Base-by-base conservation (phyloP, 139 green algal species). In the Zygnema circumcarinatum region DNA sequence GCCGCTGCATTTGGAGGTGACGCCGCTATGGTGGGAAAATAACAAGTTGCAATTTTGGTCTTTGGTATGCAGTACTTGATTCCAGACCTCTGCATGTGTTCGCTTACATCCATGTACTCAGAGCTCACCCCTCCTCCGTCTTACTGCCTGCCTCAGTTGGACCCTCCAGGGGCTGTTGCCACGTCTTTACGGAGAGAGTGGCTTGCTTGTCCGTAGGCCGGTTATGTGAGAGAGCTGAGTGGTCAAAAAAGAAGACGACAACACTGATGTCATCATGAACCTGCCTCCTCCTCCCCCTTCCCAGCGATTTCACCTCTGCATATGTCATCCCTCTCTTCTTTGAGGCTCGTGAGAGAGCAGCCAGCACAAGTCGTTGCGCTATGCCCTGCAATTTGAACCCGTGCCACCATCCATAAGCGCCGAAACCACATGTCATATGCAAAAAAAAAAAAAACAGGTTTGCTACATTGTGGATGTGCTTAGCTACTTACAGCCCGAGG, bases 251-350 rank as follows among this genome's bases (percentile, higher is more conserved):
- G 29, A 86, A 38, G 21, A 86, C 80, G 16, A 86, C 53, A 42
- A 86, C 40, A 21, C 36, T 86, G 47, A 86, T 86, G 80, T 86
- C 80, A 81, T 86, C 80, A 25, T 86, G 80, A 11, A 86, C 52
- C 31, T 67, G 74, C 35, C 80, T 38, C 1, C 80, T 67, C 53
- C 69, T 41, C 80, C 62, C 62, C 21, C 31, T 29, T 1, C 33
- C 80, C 3, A 86, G 41, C 25, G 25, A 33, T 31, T 86, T 38
- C 1, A 86, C 38, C 53, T 86, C 52, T 32, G 80, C 16, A 41
- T 81, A 79, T 1, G n/a, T 81, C 21, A 86, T 36, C 36, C 32
- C 80, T 25, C 41, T 39, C 53, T 80, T 79, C 29, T 79, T 80
- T 1, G 80, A 38, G 35, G 53, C 80, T 1, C 80, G 54, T 1